phyloP scores from a whole-genome alignment of 2,329 filamentous ascomycete species.

The Teratosphaeria epicoccoides region DNA sequence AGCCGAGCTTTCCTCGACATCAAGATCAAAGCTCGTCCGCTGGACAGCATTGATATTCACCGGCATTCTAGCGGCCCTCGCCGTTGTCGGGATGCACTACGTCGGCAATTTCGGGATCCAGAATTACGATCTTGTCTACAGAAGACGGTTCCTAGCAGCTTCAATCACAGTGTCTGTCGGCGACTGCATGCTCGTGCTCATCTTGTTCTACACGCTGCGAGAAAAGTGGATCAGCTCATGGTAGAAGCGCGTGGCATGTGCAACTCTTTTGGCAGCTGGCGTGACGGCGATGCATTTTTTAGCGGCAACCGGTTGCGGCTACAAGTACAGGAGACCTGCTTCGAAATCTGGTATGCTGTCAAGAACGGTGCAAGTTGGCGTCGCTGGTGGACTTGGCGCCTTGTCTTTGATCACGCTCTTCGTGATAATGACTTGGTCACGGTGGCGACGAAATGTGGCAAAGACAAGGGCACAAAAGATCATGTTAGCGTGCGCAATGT shows the following conservation, averaged over 20 bases:
- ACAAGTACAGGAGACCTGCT: conserved; percentile 35
- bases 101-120: conserved; percentile 72
- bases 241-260: conserved; percentile 62
- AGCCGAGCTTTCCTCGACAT: conserved; percentile 39
- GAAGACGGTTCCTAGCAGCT: conserved; percentile 50
- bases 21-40: conserved; percentile 19
- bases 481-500: conserved; percentile 50
- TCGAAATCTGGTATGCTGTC: conserved; percentile 28
- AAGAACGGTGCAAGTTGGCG: conserved; percentile 57
- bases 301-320: conserved; percentile 62
- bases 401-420: conserved; percentile 26
- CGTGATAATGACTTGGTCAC: conserved; percentile 14
- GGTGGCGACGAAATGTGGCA: conserved; percentile 26
- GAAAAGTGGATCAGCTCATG: conserved; percentile 67
- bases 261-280: conserved; percentile 57
- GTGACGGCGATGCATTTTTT: conserved; percentile 87
- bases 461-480: conserved; percentile 43
- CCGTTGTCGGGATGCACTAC: conserved; percentile 80
- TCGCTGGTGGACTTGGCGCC: conserved; percentile 50
- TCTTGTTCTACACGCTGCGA: conserved; percentile 67
- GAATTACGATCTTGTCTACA: conserved; percentile 62
- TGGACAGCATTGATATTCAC: conserved; percentile 39
- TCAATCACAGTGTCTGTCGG: conserved; percentile 62
- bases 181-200: conserved; percentile 59
- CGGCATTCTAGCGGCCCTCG: conserved; percentile 59